phyloP scores from a whole-genome alignment of 352 stramenopile species.

The Phytophthora meadii region DNA sequence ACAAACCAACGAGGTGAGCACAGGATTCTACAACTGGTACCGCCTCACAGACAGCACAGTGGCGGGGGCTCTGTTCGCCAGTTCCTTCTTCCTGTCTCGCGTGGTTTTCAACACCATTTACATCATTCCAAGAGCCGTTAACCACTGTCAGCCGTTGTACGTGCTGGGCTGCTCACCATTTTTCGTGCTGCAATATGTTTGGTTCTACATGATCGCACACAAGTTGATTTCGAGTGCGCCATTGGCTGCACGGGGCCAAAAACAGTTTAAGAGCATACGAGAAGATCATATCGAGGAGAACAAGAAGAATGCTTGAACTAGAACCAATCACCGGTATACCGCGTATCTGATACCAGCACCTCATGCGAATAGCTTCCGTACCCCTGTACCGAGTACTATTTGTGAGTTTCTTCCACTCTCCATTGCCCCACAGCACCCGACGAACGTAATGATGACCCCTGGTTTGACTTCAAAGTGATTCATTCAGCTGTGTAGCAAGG shows the following conservation, averaged over 20 bases:
- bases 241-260: background rate
- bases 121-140: constrained; percentile 55
- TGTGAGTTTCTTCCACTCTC: background rate
- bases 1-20: constrained; percentile 86
- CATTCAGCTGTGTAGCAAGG: constrained; percentile 57
- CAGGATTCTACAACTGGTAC: constrained; percentile 85
- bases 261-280: constrained; percentile 2
- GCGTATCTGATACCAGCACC: no score
- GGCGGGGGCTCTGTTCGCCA: constrained; percentile 62
- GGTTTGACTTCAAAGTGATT: constrained; percentile 88
- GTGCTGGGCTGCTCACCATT: constrained; percentile 63
- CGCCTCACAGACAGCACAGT: constrained; percentile 65
- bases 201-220: constrained; percentile 76
- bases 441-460: constrained; percentile 83
- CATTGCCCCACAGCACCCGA: background rate
- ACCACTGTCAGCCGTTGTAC: constrained; percentile 61
- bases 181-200: constrained; percentile 78
- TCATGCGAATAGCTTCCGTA: constrained; percentile 27
- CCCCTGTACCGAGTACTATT: constrained; percentile 13
- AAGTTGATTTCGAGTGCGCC: constrained; percentile 46
- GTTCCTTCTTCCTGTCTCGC: constrained; percentile 73
- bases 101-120: constrained; percentile 77
- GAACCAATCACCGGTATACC: no score
- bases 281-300: constrained; percentile 5
- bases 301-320: constrained; percentile 25